phyloP scores from a whole-genome alignment of 768 basidiomycete genomes.

The Serendipita sp. region DNA sequence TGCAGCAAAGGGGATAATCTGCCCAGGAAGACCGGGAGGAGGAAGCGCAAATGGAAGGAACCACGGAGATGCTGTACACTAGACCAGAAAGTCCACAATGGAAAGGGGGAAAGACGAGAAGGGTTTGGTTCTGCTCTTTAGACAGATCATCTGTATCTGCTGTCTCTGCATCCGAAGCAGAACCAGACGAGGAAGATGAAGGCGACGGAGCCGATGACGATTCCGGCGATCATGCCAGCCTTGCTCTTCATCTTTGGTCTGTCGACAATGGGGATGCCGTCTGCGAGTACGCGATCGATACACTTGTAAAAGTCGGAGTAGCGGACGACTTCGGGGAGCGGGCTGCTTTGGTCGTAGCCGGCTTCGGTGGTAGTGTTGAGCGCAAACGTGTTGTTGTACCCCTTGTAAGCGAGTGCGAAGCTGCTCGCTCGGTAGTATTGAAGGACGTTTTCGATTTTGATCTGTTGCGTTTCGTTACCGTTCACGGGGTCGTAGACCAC shows the following conservation, averaged over 20 bases:
- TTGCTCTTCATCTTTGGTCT: neutral
- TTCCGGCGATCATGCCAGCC: neutral
- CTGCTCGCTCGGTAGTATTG: constrained; percentile 11
- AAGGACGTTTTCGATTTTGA: neutral
- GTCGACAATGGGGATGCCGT: constrained; percentile 1
- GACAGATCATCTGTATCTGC: no score
- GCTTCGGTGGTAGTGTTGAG: neutral
- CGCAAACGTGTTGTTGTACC: constrained; percentile 11
- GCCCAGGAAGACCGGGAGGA: no score
- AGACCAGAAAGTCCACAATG: no score
- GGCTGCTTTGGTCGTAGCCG: neutral
- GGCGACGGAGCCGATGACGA: neutral
- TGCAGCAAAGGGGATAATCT: no score
- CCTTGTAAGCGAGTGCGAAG: constrained; percentile 9
- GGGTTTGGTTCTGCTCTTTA: no score
- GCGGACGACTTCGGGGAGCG: neutral
- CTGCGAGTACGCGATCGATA: neutral
- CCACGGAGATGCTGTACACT: no score
- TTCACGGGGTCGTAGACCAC: neutral
- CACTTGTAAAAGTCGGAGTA: neutral
- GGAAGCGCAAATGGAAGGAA: no score
- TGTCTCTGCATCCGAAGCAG: neutral
- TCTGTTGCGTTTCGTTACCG: neutral
- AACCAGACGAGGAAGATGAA: neutral
- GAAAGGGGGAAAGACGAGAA: no score